A percentile compares a stretch with the other conserved stretches of the same genome.
Conservation (phyloP, 345 rosid genomes). For the Hibiscus mutabilis region DNA sequence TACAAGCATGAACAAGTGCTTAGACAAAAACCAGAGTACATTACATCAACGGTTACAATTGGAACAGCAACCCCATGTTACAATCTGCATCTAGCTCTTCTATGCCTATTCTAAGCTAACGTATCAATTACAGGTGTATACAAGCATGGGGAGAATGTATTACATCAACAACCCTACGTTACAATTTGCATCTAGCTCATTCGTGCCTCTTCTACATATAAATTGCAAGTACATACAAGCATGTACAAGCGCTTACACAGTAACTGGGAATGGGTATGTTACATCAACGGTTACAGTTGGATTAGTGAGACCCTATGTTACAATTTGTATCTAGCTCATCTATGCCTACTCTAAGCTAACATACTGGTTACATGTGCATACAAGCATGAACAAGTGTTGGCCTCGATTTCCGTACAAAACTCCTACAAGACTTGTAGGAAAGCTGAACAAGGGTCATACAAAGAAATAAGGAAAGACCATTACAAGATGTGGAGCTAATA, state of each 20-base stretch:
- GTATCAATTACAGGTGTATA: neutral
- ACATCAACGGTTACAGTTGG: slow-evolving; percentile 17
- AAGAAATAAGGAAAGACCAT: slow-evolving; percentile 16
- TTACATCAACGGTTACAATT: neutral
- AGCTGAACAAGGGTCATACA: slow-evolving; percentile 13
- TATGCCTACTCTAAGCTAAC: neutral
- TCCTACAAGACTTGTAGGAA: slow-evolving; percentile 15
- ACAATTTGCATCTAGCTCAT: slow-evolving; percentile 9
- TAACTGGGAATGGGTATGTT: slow-evolving; percentile 7
- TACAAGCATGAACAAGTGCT: neutral
- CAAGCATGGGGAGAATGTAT: neutral
- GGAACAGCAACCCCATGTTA: neutral
- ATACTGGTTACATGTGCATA: neutral
- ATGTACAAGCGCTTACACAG: neutral
- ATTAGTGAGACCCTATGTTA: neutral
- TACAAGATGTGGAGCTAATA: slow-evolving; percentile 27
- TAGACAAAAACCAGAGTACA: neutral
- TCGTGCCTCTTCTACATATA: slow-evolving; percentile 11
- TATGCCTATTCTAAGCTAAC: neutral
- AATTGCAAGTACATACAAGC: slow-evolving; percentile 15
- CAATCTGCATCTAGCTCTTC: neutral
- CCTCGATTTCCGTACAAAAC: neutral
- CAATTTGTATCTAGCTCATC: neutral
- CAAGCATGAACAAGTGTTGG: slow-evolving; percentile 10
- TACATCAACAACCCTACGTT: neutral